Evolutionary conservation across 2,329 filamentous ascomycete genomes (phyloP).

Genomic region (Hypoxylon sp.): DNA sequence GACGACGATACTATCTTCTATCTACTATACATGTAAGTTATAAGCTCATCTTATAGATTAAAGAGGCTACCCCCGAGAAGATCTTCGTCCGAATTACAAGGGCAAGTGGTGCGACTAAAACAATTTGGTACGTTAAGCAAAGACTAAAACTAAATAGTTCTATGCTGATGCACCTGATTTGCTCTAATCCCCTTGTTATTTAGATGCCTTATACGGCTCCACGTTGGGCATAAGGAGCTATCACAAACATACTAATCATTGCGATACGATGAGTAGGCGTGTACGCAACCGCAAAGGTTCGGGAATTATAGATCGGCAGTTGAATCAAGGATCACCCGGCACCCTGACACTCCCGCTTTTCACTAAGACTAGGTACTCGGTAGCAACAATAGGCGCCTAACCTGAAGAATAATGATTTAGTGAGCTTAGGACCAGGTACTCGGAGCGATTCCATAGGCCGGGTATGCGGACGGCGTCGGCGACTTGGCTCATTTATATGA

Average conservation of each 20-base stretch:
- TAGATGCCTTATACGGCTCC: background rate
- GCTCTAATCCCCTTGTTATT: background rate
- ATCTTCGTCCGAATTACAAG: background rate
- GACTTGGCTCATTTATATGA: slow-evolving; percentile 52
- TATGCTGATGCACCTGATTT: background rate
- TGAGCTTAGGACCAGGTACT: slow-evolving; percentile 61
- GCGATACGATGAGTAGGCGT: background rate
- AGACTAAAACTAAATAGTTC: background rate
- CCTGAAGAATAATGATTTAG: slow-evolving; percentile 54
- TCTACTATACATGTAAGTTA: background rate
- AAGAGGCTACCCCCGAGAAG: slow-evolving; percentile 2
- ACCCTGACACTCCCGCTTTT: background rate
- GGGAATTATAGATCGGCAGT: background rate
- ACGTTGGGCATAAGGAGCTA: background rate
- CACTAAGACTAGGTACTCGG: background rate
- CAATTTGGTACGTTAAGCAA: background rate
- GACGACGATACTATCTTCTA: background rate
- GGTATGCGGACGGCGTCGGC: slow-evolving; percentile 43
- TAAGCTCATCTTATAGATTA: slow-evolving; percentile 6
- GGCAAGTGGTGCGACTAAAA: background rate
- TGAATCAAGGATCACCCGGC: background rate
- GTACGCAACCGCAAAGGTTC: background rate
- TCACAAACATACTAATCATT: background rate
- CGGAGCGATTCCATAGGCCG: slow-evolving; percentile 59
- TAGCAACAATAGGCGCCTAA: no score